A percentile compares a stretch with the other conserved stretches of the same genome.
Conservation (phyloP, 257 asterid species). For the Craterostigma plantagineum region DNA sequence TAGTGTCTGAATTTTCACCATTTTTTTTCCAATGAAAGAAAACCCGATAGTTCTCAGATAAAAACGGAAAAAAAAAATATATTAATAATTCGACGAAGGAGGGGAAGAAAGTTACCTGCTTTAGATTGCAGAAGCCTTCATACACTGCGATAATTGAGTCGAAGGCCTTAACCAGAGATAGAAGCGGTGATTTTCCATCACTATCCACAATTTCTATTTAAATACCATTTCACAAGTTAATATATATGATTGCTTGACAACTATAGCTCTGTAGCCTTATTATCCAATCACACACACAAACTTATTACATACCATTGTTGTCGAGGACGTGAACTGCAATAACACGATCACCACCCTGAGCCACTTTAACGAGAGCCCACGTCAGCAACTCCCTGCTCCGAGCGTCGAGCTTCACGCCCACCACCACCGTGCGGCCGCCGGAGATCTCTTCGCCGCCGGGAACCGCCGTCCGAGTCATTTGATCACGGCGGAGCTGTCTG, state of each 20-base stretch:
- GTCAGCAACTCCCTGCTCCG: constrained; percentile 74
- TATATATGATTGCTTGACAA: no score
- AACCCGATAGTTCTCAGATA: no score
- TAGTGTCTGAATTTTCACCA: no score
- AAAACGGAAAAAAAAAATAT: no score
- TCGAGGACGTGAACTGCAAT: constrained; percentile 76
- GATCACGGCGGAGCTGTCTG: no score
- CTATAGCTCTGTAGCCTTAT: no score
- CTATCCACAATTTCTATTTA: constrained; percentile 69
- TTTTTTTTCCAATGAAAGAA: no score
- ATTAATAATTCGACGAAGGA: no score
- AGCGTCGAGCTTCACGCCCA: constrained; percentile 68
- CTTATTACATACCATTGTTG: constrained; percentile 40
- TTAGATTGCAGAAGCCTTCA: constrained; percentile 89
- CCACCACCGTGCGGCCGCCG: constrained; percentile 55
- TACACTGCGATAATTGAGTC: constrained; percentile 89
- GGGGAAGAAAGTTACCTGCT: constrained; percentile 36
- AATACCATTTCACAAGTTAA: no score
- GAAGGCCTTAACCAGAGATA: constrained; percentile 71
- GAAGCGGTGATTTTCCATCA: constrained; percentile 71
- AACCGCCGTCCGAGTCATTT: constrained; percentile 20
- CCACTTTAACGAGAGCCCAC: constrained; percentile 91
- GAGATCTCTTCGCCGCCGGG: constrained; percentile 21
- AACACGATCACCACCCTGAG: constrained; percentile 78
- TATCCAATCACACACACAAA: no score